Base-by-base conservation (phyloP, 352 stramenopile genomes). In the Peronospora belbahrii region DNA sequence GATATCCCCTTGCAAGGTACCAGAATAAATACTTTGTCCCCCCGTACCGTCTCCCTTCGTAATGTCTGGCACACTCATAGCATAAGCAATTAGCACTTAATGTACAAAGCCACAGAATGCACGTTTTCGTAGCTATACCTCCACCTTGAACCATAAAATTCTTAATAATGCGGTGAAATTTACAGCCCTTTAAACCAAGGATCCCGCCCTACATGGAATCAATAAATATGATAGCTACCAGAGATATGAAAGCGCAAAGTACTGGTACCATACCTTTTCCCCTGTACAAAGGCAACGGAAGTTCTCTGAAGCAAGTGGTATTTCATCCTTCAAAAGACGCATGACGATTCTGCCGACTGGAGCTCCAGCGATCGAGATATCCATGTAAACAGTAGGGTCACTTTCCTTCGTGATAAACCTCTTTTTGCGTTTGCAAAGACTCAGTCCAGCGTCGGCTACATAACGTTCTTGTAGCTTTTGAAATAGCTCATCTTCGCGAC, bases 261-360 rank as follows among this genome's bases (percentile, higher is more conserved):
- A 13, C 15, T 43, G 0, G 0, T 14, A 14, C 8, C 52, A n/a
- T 30, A 85, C 75, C 67, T 88, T 88, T 53, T 88, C 76, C 6
- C 76, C 76, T 11, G 76, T 88, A 48, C 76, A 88, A 20, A 88
- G 51, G 22, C 67, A 85, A 10, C 76, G 77, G 61, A 98, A 98
- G 61, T 98, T 98, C 55, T 98, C 92, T 11, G 89, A 93, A 35
- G 95, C 95, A 48, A 95, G 93, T 13, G 95, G 95, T 22, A 86
- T 90, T 40, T 83, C 64, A 65, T 97, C 85, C 42, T 87, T 88
- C 14, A 97, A 95, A 17, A 98, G 70, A 53, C 97, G 89, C 70
- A 98, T 88, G 54, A 97, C 92, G 45, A 98, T 88, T 19, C 93
- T 68, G 19, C 95, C 95, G 1, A 83, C 70, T 10, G 75, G 65